Base-by-base conservation (phyloP, 805 yeast species). In the Hanseniaspora pseudoguilliermondii region DNA sequence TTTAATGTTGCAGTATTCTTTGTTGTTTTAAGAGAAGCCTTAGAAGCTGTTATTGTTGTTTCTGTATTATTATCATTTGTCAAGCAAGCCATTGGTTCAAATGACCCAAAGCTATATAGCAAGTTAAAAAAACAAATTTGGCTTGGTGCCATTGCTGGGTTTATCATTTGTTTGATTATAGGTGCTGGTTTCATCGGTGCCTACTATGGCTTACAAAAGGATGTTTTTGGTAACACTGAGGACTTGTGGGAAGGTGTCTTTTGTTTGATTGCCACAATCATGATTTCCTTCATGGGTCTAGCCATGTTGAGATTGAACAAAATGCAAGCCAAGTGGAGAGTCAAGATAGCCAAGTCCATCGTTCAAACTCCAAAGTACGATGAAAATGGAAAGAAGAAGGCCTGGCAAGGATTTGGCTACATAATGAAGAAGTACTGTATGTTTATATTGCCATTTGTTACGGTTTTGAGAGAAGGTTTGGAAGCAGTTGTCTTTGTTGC, bases 161-260 rank as follows among this genome's bases (percentile, higher is more conserved):
- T 91, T 34, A 60, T 84, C 29, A 70, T 87, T 51, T 91, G 97
- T 83, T 64, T 91, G 50, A 76, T 80, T 55, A 74, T 91, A 60
- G 98, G 98, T 69, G 84, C 86, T 71, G 95, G 89, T 57, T 90
- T 91, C 72, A 90, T 91, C 68, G 98, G 95, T 70, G 89, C 88
- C 23, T 91, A 87, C 74, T 91, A 91, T 69, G 72, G 85, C 39
- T 75, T 85, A 51, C 82, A 84, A 60, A 79, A 79, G 54, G 95
- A 91, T 77, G 78, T 91, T 60, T 91, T 96, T 86, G 76, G 91
- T 51, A 66, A 69, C 13, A 81, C 95, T 21, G 98, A 91, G 69
- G 97, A 91, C 69, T 70, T 91, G 57, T 91, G 97, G 97, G 98
- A 91, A 77, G 97, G 97, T 74, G 75, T 87, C 57, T 89, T 91